Evolutionary conservation across 371 early-diverging fungal genomes (phyloP).

Genomic region (Umbelopsis sp.): DNA sequence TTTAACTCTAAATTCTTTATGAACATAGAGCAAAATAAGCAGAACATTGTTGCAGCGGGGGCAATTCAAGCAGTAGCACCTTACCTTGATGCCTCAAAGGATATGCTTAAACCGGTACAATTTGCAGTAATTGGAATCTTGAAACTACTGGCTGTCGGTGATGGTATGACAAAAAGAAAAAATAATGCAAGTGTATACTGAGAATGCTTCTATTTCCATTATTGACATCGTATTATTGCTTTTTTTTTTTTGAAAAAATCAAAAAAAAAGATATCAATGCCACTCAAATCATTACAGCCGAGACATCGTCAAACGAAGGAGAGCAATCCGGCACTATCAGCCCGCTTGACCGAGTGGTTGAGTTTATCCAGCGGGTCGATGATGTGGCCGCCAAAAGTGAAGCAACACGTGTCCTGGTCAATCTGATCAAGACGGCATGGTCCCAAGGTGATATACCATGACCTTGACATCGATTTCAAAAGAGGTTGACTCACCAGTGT

Average conservation of each 20-base stretch:
- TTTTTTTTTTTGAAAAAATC: neutral
- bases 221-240: neutral
- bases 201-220: neutral
- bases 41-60: constrained; percentile 51
- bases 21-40: constrained; percentile 48
- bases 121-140: constrained; percentile 63
- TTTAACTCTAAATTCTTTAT: neutral
- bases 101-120: constrained; percentile 66
- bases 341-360: constrained; percentile 43
- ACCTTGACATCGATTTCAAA: neutral
- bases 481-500: neutral
- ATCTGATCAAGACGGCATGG: constrained; percentile 58
- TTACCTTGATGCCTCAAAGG: constrained; percentile 52
- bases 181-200: neutral
- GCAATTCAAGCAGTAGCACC: constrained; percentile 52
- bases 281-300: constrained; percentile 19
- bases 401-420: constrained; percentile 63
- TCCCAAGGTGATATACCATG: constrained; percentile 28
- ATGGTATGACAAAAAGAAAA: constrained; percentile 35
- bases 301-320: constrained; percentile 22
- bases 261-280: neutral
- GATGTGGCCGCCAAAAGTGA: constrained; percentile 66
- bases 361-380: constrained; percentile 56
- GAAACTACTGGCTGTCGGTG: constrained; percentile 56
- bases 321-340: constrained; percentile 20